Percentiles rank a stretch among this genome's conserved stretches.
These are phyloP conservation scores for Jimgerdemannia flammicorona DNA, from an alignment of 192 early-diverging fungal genomes.

Conservation along the genomic window DNA sequence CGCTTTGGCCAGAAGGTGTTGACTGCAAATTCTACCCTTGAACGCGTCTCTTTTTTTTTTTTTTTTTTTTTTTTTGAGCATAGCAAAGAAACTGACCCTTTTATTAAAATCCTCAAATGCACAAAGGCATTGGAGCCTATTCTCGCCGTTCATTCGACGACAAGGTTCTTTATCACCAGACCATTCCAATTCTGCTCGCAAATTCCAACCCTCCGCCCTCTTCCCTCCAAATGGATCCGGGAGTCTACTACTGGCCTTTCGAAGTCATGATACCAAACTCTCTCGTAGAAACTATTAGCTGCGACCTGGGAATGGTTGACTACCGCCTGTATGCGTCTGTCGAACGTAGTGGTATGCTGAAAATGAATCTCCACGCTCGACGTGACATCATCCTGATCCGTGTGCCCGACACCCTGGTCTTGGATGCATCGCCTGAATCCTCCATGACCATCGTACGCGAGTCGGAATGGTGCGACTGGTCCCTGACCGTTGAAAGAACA, in stretches of 20 bases:
- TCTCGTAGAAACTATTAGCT: background rate
- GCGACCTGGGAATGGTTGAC: background rate
- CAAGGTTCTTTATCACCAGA: background rate
- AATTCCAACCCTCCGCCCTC: background rate
- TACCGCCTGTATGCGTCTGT: background rate
- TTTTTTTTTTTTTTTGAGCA: background rate
- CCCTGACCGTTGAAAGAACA: background rate
- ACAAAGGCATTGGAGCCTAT: background rate
- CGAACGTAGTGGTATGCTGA: background rate
- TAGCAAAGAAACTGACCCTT: background rate
- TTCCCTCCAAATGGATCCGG: background rate
- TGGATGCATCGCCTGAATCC: background rate
- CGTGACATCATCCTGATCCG: background rate
- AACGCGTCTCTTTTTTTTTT: background rate
- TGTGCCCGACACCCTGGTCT: background rate
- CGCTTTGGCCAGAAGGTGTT: conserved; percentile 33
- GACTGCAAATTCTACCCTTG: background rate
- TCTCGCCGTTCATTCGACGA: background rate
- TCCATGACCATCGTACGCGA: background rate
- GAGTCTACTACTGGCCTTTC: background rate
- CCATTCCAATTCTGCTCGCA: background rate
- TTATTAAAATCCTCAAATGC: background rate
- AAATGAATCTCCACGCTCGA: background rate
- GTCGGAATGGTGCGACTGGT: background rate
- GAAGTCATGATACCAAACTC: background rate